Percentiles rank a stretch among this genome's conserved stretches.
Conservation (phyloP, 1,284 basidiomycete species). For the Trichosporon sp. region DNA sequence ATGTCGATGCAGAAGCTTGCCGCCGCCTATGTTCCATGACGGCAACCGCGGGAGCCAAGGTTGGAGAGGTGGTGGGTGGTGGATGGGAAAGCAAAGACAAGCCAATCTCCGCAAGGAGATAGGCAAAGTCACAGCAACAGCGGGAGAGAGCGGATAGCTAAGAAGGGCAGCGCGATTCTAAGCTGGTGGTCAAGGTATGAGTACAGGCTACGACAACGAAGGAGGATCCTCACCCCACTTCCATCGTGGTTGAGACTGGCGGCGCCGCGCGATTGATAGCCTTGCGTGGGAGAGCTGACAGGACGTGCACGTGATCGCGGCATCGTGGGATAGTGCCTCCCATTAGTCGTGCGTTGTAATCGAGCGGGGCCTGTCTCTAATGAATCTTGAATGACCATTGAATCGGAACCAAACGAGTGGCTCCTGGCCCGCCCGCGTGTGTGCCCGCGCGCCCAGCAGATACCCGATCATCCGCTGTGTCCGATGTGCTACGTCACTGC, state of each 20-base stretch:
- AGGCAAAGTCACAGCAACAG: constrained; percentile 4
- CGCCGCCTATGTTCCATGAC: constrained; percentile 26
- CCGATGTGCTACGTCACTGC: constrained; percentile 5
- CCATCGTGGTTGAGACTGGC: neutral
- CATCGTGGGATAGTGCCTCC: neutral
- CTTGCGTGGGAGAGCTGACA: neutral
- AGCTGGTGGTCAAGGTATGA: neutral
- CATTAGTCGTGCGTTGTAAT: neutral
- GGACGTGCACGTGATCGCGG: neutral
- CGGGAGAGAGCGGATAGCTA: neutral
- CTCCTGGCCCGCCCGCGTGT: no score
- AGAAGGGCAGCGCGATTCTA: neutral
- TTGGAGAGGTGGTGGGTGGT: neutral
- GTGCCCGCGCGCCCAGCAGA: neutral
- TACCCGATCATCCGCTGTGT: neutral
- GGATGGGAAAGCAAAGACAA: neutral
- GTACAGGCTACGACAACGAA: neutral
- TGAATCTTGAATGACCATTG: neutral
- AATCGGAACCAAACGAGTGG: neutral
- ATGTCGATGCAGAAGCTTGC: constrained; percentile 23
- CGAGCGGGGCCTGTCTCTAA: neutral
- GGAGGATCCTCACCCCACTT: constrained; percentile 1
- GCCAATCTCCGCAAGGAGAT: constrained; percentile 5
- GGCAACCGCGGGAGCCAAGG: constrained; percentile 6
- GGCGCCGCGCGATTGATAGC: neutral